Evolutionary conservation across 129 eudicot genomes (phyloP).

Genomic region (Artemisia argyi): DNA sequence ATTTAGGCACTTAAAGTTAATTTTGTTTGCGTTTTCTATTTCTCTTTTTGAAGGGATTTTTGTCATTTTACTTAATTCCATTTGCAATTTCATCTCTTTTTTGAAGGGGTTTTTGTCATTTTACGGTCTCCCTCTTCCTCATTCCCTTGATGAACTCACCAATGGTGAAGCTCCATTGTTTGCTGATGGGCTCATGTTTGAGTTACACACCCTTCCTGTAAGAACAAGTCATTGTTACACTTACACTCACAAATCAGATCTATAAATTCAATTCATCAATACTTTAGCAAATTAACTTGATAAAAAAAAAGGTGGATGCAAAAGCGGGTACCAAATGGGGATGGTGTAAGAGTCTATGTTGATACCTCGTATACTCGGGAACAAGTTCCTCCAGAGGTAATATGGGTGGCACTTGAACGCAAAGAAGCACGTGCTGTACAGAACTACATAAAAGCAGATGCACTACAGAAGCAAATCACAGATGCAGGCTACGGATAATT

Average conservation of each 20-base stretch:
- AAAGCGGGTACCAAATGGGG: conserved; percentile 90
- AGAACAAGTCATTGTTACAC: conserved; percentile 25
- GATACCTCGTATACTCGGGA: conserved; percentile 56
- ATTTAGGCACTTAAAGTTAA: background rate
- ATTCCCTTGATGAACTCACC: conserved; percentile 52
- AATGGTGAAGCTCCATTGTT: conserved; percentile 36
- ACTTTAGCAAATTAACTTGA: conserved; percentile 5
- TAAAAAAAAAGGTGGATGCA: conserved; percentile 53
- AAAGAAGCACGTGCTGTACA: conserved; percentile 57
- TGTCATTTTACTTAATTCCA: conserved; percentile 55
- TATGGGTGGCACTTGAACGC: conserved; percentile 54
- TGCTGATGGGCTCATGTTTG: conserved; percentile 66
- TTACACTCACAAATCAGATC: background rate
- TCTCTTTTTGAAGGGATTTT: conserved; percentile 48
- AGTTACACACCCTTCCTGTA: conserved; percentile 77
- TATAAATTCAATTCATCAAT: background rate
- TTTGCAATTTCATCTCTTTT: background rate
- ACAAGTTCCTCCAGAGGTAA: conserved; percentile 63
- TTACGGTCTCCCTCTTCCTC: conserved; percentile 78
- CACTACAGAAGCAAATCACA: conserved; percentile 47
- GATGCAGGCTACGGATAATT: conserved; percentile 63
- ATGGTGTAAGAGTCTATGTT: conserved; percentile 78
- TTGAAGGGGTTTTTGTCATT: conserved; percentile 42
- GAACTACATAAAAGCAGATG: conserved; percentile 67
- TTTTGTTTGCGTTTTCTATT: background rate